These are phyloP conservation scores for Dioszegia aurantiaca DNA, from an alignment of 768 basidiomycete species.

Conservation along the genomic window DNA sequence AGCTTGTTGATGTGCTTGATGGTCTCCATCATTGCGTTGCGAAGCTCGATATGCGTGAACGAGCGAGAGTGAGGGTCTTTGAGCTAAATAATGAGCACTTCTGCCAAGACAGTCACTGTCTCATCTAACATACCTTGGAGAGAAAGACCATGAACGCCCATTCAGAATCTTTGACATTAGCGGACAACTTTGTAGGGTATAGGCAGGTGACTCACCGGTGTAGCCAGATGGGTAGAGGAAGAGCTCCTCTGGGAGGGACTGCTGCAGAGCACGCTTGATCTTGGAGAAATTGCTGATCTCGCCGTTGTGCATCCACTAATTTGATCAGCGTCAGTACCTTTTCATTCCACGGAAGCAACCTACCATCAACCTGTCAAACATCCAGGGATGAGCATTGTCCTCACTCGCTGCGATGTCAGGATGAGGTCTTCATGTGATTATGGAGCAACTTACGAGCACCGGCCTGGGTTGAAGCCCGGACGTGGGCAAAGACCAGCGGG, in stretches of 20 bases:
- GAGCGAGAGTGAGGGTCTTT: constrained; percentile 71
- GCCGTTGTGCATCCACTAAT: constrained; percentile 95
- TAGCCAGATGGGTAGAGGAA: constrained; percentile 88
- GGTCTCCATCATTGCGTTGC: constrained; percentile 83
- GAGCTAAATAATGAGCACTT: constrained; percentile 54
- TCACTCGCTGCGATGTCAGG: constrained; percentile 44
- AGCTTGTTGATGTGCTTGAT: constrained; percentile 74
- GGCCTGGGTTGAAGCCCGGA: constrained; percentile 75
- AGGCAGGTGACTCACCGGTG: constrained; percentile 61
- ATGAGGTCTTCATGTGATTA: not conserved
- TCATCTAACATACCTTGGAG: constrained; percentile 53
- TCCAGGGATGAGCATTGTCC: constrained; percentile 73
- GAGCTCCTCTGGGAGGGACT: constrained; percentile 71
- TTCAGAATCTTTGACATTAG: constrained; percentile 98
- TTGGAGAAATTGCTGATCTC: constrained; percentile 64
- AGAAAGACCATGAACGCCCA: constrained; percentile 94
- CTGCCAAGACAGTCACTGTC: not conserved
- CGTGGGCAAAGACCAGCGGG: constrained; percentile 91
- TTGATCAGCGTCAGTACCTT: not conserved
- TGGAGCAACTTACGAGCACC: constrained; percentile 47
- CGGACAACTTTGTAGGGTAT: no score
- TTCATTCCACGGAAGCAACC: constrained; percentile 17
- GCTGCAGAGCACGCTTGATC: constrained; percentile 78
- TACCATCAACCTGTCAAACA: constrained; percentile 88
- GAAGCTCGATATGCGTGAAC: constrained; percentile 70